Conservation (phyloP, 805 yeast genomes). For the Monosporozyma yasuniensis region DNA sequence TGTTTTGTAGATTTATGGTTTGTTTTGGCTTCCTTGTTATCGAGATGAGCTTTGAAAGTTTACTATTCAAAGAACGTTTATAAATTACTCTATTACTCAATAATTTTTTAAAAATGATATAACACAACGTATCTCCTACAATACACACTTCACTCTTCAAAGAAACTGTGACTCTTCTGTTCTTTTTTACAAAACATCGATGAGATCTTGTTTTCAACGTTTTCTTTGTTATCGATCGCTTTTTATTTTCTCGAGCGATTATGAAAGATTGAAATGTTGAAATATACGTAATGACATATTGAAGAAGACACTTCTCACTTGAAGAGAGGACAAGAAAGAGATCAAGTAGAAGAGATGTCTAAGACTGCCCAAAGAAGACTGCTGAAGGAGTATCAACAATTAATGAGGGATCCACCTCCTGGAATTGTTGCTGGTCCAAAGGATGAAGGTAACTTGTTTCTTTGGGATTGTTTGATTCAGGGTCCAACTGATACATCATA, state of each 20-base stretch:
- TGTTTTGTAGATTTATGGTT: neutral
- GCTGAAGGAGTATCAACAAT: slow-evolving; percentile 81
- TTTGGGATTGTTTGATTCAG: slow-evolving; percentile 77
- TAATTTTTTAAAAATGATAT: too few species aligned
- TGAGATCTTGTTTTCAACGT: neutral
- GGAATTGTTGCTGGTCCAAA: slow-evolving; percentile 93
- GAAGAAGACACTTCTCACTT: neutral
- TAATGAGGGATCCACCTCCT: slow-evolving; percentile 80
- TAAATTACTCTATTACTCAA: too few species aligned
- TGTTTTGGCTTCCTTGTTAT: neutral
- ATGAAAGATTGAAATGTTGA: neutral
- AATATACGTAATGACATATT: neutral
- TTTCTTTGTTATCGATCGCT: neutral
- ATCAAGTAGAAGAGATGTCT: slow-evolving; percentile 15
- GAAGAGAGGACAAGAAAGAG: neutral
- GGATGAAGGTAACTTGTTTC: slow-evolving; percentile 59
- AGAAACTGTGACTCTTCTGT: neutral
- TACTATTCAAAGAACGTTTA: neutral
- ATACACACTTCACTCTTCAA: neutral
- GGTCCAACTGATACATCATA: slow-evolving; percentile 82
- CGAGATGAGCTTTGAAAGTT: neutral
- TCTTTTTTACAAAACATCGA: neutral
- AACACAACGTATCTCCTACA: neutral
- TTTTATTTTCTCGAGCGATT: neutral
- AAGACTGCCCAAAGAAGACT: slow-evolving; percentile 78